Evolutionary conservation across 768 basidiomycete species (phyloP), one percentile per base, ranked within the genome.

Genomic region (Amanita pseudoporphyria): DNA sequence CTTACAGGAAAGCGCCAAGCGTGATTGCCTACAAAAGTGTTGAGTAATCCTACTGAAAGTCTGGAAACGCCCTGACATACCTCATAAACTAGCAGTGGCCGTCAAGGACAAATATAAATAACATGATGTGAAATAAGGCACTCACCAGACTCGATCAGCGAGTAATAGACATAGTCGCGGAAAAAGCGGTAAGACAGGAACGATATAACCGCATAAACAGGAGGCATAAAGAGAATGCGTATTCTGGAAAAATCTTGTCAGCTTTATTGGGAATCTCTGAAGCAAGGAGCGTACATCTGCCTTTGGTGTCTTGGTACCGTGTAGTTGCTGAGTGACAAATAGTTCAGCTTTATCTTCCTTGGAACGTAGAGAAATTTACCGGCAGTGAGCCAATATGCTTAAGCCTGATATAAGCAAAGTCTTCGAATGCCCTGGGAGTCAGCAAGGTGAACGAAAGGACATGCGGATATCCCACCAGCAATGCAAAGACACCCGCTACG

Each of bases 141-240:
- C 62, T 64, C 66, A 40, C 47, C 47, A 4, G 47, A 12, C 58
- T 48, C 35, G 36, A 64, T 54, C 26, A 70, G 62, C 16, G 67
- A 67, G 42, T 67, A 66, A 52, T 61, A 58, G n/a, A 61, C 86
- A 58, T 84, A 88, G 49, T 72, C 68, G 35, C 84, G 75, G 69
- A 86, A 88, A 65, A 65, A 88, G 3, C 86, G 77, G 57, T 84
- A 89, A 32, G 82, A 84, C 56, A 87, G 74, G 68, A 89, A 89
- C 1, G 84, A 84, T 48, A 88, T 74, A 50, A 88, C 63, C 22
- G 79, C 80, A 60, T 82, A 86, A 32, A 87, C 70, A 2, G 77
- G 74, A 3, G 85, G 84, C 84, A 87, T 83, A 54, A 84, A 84
- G 53, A 86, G 58, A 38, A 86, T 75, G 43, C 84, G 77, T 13